Base-by-base conservation (phyloP, 352 stramenopile species). In the Globisporangium echinulatum region DNA sequence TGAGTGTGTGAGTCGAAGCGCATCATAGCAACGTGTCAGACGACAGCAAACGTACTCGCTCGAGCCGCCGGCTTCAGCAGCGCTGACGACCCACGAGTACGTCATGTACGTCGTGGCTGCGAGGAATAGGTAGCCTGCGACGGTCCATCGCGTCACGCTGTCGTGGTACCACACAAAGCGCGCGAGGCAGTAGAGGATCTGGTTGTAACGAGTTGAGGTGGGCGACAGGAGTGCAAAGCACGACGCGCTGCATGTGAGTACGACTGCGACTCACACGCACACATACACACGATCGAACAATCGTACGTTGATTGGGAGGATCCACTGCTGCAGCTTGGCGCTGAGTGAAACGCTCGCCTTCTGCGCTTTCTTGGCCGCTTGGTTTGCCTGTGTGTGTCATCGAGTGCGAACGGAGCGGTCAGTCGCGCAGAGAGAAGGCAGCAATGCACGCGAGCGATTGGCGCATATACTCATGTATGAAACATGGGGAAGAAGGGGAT, bases 311-410 rank as follows among this genome's bases (percentile, higher is more conserved):
- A 92, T 88, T 13, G 83, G 75, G 38, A 90, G 46, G 60, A 95
- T 95, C 72, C 75, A 91, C 63, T 83, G 70, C 67, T 91, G 77
- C 54, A 95, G 75, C 9, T 74, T 75, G 19, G 77, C 68, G 54
- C 82, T 90, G 55, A 95, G 75, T 56, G 77, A 85, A 17, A 72
- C 71, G 52, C 83, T 85, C 52, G 79, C 68, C 47, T 72, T 71
- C 59, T 92, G 74, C 36, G 85, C 85, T 67, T 93, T 95, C 71
- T 95, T 95, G 14, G 82, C 82, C 46, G 85, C 79, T 58, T 95
- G 85, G 46, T 92, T 92, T 42, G 85, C 85, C 85, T 94, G 57
- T 36, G 19, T 3, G 25, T 33, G 25, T 33, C 25, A 33, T 33
- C 25, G 25, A 33, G 25, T 2, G 25, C n/a, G 13, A 33, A 54